phyloP scores from a whole-genome alignment of 768 basidiomycete species.

The Infundibulicybe gibba region DNA sequence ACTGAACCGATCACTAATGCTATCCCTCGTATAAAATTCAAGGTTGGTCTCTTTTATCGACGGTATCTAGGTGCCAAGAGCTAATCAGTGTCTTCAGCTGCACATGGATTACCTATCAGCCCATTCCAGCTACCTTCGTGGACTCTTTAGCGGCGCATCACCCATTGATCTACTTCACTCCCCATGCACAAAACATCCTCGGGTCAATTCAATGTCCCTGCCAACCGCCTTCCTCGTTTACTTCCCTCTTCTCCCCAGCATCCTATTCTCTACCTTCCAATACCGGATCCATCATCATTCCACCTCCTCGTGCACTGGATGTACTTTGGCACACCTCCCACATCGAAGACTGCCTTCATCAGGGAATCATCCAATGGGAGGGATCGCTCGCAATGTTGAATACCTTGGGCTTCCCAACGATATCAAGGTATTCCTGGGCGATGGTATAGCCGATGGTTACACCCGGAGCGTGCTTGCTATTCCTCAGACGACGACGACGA shows the following conservation, averaged over 20 bases:
- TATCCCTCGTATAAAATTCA: conserved; percentile 57
- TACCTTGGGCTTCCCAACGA: conserved; percentile 76
- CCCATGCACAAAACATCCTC: conserved; percentile 13
- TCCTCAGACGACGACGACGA: conserved; percentile 30
- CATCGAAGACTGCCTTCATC: conserved; percentile 66
- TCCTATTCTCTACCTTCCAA: conserved; percentile 68
- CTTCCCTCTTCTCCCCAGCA: conserved; percentile 64
- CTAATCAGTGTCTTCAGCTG: conserved; percentile 39
- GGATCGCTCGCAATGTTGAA: conserved; percentile 85
- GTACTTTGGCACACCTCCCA: conserved; percentile 71
- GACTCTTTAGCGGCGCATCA: conserved; percentile 66
- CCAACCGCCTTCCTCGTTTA: conserved; percentile 59
- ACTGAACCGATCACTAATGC: conserved; percentile 48
- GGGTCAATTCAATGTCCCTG: conserved; percentile 37
- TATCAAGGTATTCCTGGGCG: conserved; percentile 69
- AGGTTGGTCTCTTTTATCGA: conserved; percentile 40
- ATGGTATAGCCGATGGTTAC: conserved; percentile 70
- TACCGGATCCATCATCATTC: conserved; percentile 72
- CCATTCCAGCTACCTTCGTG: conserved; percentile 71
- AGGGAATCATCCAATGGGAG: conserved; percentile 74
- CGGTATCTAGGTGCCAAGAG: not conserved
- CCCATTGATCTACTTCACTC: conserved; percentile 54
- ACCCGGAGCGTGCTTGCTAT: conserved; percentile 26
- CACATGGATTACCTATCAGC: conserved; percentile 83
- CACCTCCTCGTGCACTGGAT: conserved; percentile 75